Base-by-base conservation (phyloP, 495 filamentous ascomycete species). In the Elasticomyces elasticus region DNA sequence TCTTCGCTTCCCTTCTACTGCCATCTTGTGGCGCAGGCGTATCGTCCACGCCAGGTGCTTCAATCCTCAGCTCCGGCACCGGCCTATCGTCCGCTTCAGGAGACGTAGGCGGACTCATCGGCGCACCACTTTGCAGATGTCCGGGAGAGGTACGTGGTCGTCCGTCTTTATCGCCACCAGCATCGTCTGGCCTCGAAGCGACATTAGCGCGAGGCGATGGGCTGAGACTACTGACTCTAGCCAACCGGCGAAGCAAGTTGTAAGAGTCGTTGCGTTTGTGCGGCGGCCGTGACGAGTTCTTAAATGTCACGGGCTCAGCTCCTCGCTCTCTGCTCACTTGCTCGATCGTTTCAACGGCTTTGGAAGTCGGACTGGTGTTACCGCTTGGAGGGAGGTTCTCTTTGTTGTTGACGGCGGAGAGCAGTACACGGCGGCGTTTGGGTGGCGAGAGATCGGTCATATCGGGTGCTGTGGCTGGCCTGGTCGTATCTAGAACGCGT, bases 211-310 rank as follows among this genome's bases (percentile, higher is more conserved):
- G n/a, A n/a, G n/a, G n/a, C n/a, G n/a, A n/a, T n/a, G n/a, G n/a
- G n/a, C n/a, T n/a, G n/a, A n/a, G n/a, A n/a, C n/a, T n/a, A n/a
- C n/a, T n/a, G n/a, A 77, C 76, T 61, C 79, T 72, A 2, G 83
- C 79, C 6, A 90, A 71, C 49, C 73, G 77, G 45, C 77, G 77
- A 54, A 88, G 72, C 28, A 88, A 65, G 50, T 84, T 80, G 28
- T 77, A 76, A 0, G 85, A 85, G 59, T 86, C 84, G 46, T 78
- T 73, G 51, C 69, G 61, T 10, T 54, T 38, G 42, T 69, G 62
- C 5, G 28, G 46, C 5, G 69, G 62, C 20, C 65, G 52, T 42
- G 61, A 42, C 12, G 54, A 27, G 26, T 31, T 48, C 47, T 54
- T 38, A 28, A 30, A 51, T 2, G 53, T 64, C 25, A 64, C 45